Percentiles rank a stretch among this genome's conserved stretches.
Conservation (phyloP, 2,329 filamentous ascomycete genomes). For the Blumeria hordei region DNA sequence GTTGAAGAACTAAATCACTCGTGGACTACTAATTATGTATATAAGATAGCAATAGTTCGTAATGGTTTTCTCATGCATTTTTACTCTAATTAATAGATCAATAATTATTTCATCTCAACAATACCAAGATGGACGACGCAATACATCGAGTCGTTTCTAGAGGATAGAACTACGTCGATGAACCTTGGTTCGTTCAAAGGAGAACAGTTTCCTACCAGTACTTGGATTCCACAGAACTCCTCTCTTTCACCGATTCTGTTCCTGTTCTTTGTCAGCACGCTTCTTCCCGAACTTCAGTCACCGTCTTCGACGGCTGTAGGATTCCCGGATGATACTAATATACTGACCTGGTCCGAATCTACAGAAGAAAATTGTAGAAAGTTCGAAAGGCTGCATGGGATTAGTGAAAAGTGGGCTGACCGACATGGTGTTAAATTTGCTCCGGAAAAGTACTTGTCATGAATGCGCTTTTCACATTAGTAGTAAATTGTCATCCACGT, state of each 20-base stretch:
- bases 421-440: no score
- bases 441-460: no score
- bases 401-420: no score
- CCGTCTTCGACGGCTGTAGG: background rate
- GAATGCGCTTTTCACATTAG: no score
- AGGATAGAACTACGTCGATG: background rate
- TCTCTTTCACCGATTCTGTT: background rate
- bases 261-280: background rate
- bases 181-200: background rate
- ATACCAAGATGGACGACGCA: background rate
- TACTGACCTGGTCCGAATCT: background rate
- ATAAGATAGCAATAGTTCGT: no score
- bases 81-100: no score
- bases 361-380: background rate
- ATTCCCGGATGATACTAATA: background rate
- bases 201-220: background rate
- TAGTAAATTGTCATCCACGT: no score
- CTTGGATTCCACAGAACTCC: background rate
- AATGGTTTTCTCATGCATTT: no score
- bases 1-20: no score
- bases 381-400: no score
- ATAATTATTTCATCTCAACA: no score
- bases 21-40: no score
- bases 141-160: background rate
- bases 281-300: background rate